Evolutionary conservation across 352 stramenopile genomes (phyloP).

Genomic region (Hyaloperonospora arabidopsidis): DNA sequence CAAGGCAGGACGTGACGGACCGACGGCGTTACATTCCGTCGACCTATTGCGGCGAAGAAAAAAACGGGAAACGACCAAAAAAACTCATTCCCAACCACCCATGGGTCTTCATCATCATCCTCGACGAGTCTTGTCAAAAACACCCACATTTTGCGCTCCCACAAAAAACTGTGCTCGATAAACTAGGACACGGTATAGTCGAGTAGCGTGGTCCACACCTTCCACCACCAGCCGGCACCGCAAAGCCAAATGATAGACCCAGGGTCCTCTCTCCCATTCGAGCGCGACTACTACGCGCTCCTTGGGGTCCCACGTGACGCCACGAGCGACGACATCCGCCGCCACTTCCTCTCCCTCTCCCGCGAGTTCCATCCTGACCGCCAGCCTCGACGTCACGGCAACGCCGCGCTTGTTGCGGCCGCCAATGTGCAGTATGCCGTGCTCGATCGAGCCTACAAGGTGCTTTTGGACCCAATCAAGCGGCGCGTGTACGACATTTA

Average conservation of each 20-base stretch:
- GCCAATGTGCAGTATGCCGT: conserved; percentile 72
- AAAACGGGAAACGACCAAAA: too few species aligned
- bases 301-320: conserved; percentile 58
- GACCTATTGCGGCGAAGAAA: too few species aligned
- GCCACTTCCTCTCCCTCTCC: conserved; percentile 59
- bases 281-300: conserved; percentile 81
- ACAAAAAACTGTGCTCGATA: too few species aligned
- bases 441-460: conserved; percentile 79
- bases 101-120: too few species aligned
- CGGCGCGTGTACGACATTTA: conserved; percentile 71
- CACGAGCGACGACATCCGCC: conserved; percentile 53
- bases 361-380: conserved; percentile 83
- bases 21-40: not conserved
- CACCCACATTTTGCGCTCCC: too few species aligned
- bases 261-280: conserved; percentile 43
- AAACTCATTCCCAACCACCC: too few species aligned
- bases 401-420: conserved; percentile 45
- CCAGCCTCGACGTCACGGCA: conserved; percentile 25
- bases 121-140: too few species aligned
- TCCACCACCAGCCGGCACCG: too few species aligned
- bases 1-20: conserved; percentile 5
- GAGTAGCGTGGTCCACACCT: too few species aligned
- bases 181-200: too few species aligned
- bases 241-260: conserved; percentile 12
- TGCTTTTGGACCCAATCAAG: conserved; percentile 59